A percentile compares a stretch with the other conserved stretches of the same genome.
These are phyloP conservation scores for Chaetoscypha palmicola DNA, from an alignment of 2,329 filamentous ascomycete genomes.

Conservation along the genomic window DNA sequence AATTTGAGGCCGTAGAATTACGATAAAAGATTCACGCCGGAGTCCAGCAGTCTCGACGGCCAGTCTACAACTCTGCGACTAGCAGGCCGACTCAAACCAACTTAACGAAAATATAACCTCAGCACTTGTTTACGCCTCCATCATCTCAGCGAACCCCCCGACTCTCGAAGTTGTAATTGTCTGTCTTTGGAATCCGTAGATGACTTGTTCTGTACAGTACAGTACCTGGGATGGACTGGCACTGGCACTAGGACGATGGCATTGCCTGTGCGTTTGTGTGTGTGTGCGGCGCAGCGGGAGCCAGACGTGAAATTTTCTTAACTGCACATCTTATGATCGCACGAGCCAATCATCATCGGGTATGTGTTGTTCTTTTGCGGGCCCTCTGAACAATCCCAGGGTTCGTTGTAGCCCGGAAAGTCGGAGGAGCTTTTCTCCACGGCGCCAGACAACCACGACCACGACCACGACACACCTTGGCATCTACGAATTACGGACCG, in stretches of 20 bases:
- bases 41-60: background rate
- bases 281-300: slow-evolving; percentile 7
- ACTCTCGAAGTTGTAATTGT: background rate
- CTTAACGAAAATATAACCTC: too few relatives aligned
- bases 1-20: too few relatives aligned
- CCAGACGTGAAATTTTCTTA: slow-evolving; percentile 10
- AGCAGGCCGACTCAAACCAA: too few relatives aligned
- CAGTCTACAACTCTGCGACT: background rate
- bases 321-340: slow-evolving; percentile 11
- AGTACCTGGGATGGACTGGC: too few relatives aligned
- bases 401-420: background rate
- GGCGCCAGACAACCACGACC: background rate
- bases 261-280: slow-evolving; percentile 8
- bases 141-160: background rate
- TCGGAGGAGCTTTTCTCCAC: background rate
- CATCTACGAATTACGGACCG: background rate
- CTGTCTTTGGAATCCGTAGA: background rate
- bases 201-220: too few relatives aligned
- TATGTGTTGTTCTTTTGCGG: background rate
- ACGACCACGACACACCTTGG: too few relatives aligned
- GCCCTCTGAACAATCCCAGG: background rate
- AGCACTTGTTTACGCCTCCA: background rate
- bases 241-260: background rate
- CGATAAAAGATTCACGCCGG: background rate
- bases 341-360: background rate